Evolutionary conservation across 495 filamentous ascomycete genomes (phyloP).

Genomic region (Penicillium crystallinum): DNA sequence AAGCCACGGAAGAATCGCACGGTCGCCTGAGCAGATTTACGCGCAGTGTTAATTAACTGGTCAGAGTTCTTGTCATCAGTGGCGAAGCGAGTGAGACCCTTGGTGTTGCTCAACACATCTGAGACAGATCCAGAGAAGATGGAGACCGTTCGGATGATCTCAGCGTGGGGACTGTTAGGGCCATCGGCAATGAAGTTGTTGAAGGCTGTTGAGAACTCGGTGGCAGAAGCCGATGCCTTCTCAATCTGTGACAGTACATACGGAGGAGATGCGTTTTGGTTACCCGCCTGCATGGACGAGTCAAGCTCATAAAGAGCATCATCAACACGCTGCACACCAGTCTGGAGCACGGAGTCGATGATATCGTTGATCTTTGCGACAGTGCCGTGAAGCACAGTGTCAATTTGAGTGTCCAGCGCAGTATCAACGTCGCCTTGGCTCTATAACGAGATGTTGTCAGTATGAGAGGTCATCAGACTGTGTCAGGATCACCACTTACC

Average conservation of each 20-base stretch:
- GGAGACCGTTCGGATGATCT: constrained; percentile 88
- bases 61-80: constrained; percentile 93
- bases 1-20: constrained; percentile 94
- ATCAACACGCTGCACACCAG: constrained; percentile 90
- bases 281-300: constrained; percentile 95
- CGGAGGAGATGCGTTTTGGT: constrained; percentile 93
- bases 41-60: constrained; percentile 70
- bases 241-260: constrained; percentile 96
- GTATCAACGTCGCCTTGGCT: constrained; percentile 70
- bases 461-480: background rate
- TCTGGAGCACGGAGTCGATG: constrained; percentile 92
- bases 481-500: constrained; percentile 24
- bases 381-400: constrained; percentile 76
- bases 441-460: constrained; percentile 17
- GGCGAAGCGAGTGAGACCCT: constrained; percentile 89
- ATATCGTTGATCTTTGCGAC: constrained; percentile 94
- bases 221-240: constrained; percentile 90
- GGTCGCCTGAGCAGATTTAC: constrained; percentile 79
- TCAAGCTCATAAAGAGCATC: constrained; percentile 96
- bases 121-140: constrained; percentile 85
- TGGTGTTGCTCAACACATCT: constrained; percentile 93
- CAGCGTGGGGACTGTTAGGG: constrained; percentile 82
- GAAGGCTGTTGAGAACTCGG: constrained; percentile 94
- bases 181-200: constrained; percentile 98
- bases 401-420: constrained; percentile 84